These are phyloP conservation scores for Citrus maxima DNA, from an alignment of 345 rosid species.

Conservation along the genomic window DNA sequence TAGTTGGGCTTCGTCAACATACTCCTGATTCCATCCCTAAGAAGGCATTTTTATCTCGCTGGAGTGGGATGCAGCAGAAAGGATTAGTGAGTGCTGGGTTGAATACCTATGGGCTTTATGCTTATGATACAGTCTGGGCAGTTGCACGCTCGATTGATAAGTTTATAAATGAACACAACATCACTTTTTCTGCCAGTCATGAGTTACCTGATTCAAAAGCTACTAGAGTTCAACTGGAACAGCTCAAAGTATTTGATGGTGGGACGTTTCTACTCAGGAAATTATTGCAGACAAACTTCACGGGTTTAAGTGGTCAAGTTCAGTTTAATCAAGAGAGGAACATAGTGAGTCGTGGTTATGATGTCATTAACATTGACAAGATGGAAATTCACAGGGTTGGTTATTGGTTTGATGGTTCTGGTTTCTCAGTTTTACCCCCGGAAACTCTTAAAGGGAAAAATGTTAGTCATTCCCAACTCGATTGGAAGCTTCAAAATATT, in stretches of 20 bases:
- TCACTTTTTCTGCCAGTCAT: slow-evolving; percentile 54
- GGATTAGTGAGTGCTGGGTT: slow-evolving; percentile 40
- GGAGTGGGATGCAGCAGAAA: slow-evolving; percentile 46
- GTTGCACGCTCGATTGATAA: slow-evolving; percentile 59
- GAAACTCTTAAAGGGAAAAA: slow-evolving; percentile 28
- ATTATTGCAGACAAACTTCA: slow-evolving; percentile 61
- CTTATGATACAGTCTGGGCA: slow-evolving; percentile 88
- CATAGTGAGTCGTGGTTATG: slow-evolving; percentile 50
- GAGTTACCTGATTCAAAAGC: slow-evolving; percentile 26
- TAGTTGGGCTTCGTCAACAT: slow-evolving; percentile 70
- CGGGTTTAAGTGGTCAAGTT: slow-evolving; percentile 70
- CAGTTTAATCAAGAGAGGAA: slow-evolving; percentile 51
- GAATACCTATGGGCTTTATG: slow-evolving; percentile 65
- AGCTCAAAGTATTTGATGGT: slow-evolving; percentile 57
- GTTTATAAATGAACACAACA: slow-evolving; percentile 39
- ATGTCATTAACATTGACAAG: slow-evolving; percentile 60
- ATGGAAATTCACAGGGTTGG: slow-evolving; percentile 52
- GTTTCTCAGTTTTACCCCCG: slow-evolving; percentile 55
- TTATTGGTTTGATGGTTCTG: slow-evolving; percentile 55
- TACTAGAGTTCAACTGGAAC: slow-evolving; percentile 36
- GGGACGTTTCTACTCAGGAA: slow-evolving; percentile 45
- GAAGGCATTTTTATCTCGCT: slow-evolving; percentile 40
- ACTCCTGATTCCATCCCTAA: slow-evolving; percentile 50
- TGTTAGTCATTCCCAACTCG: slow-evolving; percentile 19
- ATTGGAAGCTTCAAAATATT: slow-evolving; percentile 49